These are phyloP conservation scores for Ophiostoma montium DNA, from an alignment of 2,329 filamentous ascomycete genomes.

Conservation along the genomic window DNA sequence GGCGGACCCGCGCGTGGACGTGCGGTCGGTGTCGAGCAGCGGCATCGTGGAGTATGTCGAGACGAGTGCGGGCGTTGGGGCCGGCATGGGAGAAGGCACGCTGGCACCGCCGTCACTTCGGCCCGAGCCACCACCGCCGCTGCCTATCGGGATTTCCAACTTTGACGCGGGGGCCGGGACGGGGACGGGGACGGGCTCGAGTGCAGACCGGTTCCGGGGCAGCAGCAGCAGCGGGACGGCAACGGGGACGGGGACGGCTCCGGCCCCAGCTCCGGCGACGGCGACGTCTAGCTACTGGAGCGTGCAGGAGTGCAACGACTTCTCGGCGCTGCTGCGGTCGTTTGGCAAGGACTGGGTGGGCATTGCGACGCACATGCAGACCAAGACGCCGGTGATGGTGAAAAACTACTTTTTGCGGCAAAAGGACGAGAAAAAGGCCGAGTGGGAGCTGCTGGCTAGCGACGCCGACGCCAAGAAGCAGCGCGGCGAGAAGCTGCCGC, in stretches of 20 bases:
- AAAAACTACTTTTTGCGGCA: conserved; percentile 55
- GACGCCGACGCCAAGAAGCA: conserved; percentile 44
- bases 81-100: conserved; percentile 28
- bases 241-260: no score
- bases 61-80: no score
- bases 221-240: no score
- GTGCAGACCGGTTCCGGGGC: conserved; percentile 31
- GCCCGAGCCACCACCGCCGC: conserved; percentile 36
- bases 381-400: conserved; percentile 78
- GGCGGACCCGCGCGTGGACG: no score
- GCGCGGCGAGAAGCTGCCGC: conserved; percentile 44
- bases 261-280: no score
- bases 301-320: conserved; percentile 66
- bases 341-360: conserved; percentile 68
- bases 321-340: conserved; percentile 54
- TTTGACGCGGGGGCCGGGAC: conserved; percentile 29
- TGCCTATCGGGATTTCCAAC: conserved; percentile 32
- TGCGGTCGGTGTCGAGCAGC: no score
- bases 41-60: no score
- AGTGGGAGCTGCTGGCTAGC: conserved; percentile 45
- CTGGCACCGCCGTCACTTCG: conserved; percentile 43
- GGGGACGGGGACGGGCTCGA: conserved; percentile 26
- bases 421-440: conserved; percentile 37
- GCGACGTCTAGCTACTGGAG: conserved; percentile 72
- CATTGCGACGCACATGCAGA: conserved; percentile 67